Evolutionary conservation across 2,329 filamentous ascomycete species (phyloP).

Genomic region (Lachnellula hyalina): DNA sequence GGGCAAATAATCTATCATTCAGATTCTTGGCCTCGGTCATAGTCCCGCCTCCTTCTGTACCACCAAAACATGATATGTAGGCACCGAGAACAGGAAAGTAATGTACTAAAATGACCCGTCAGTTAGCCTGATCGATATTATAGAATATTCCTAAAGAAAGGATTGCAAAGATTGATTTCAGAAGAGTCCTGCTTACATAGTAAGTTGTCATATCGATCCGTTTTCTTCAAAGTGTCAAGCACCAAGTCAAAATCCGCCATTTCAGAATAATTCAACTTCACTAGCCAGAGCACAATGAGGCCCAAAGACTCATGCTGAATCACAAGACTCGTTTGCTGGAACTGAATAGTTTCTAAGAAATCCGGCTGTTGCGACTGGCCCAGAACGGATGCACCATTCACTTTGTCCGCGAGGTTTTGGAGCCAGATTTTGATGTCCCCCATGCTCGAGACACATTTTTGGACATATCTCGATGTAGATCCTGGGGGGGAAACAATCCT

Average conservation of each 20-base stretch:
- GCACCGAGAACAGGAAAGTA: constrained; percentile 74
- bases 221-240: constrained; percentile 59
- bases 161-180: background rate
- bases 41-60: constrained; percentile 63
- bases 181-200: constrained; percentile 37
- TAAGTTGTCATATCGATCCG: constrained; percentile 70
- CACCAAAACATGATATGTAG: constrained; percentile 73
- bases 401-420: constrained; percentile 67
- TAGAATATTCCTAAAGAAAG: background rate
- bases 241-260: constrained; percentile 70
- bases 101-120: constrained; percentile 52
- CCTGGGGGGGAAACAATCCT: constrained; percentile 44
- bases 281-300: constrained; percentile 71
- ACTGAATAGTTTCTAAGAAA: constrained; percentile 71
- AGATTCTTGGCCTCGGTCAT: constrained; percentile 66
- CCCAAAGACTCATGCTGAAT: constrained; percentile 87
- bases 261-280: constrained; percentile 68
- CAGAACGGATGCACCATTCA: constrained; percentile 69
- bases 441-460: constrained; percentile 73
- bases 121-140: constrained; percentile 6
- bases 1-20: constrained; percentile 61
- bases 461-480: constrained; percentile 53
- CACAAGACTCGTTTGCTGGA: constrained; percentile 72
- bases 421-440: constrained; percentile 71
- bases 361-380: constrained; percentile 59